phyloP scores from a whole-genome alignment of 306 rosid genomes.

The Coriaria nepalensis region DNA sequence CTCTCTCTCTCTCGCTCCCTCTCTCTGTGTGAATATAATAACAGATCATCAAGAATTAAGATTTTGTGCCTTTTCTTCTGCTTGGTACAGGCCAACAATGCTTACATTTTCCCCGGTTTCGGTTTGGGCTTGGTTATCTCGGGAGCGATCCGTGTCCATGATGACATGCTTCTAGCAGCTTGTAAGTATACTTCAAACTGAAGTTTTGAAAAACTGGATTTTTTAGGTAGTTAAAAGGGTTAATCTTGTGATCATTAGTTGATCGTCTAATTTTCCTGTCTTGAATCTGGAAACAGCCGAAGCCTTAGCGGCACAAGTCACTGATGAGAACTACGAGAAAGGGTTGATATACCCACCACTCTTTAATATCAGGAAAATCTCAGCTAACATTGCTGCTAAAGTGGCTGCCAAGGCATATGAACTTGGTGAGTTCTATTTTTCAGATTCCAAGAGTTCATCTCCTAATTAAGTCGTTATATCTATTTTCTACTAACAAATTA shows the following conservation, averaged over 20 bases:
- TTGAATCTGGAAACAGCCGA: slow-evolving; percentile 36
- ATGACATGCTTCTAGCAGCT: slow-evolving; percentile 90
- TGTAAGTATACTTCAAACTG: slow-evolving; percentile 39
- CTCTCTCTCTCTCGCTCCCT: neutral
- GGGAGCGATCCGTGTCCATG: slow-evolving; percentile 83
- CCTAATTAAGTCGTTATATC: neutral
- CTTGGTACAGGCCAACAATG: slow-evolving; percentile 69
- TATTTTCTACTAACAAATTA: neutral
- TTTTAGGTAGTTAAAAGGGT: slow-evolving; percentile 1
- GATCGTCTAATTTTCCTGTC: slow-evolving; percentile 3
- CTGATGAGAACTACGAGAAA: slow-evolving; percentile 38
- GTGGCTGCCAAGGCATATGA: slow-evolving; percentile 90
- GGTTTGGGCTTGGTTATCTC: slow-evolving; percentile 82
- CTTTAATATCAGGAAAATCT: slow-evolving; percentile 64
- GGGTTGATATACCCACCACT: slow-evolving; percentile 72
- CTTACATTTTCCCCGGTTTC: slow-evolving; percentile 83
- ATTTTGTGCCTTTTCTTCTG: slow-evolving; percentile 9
- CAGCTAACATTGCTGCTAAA: slow-evolving; percentile 68
- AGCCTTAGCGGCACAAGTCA: slow-evolving; percentile 58
- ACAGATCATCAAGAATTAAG: slow-evolving; percentile 1
- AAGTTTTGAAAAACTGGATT: neutral
- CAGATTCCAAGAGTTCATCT: neutral
- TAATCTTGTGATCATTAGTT: too few species aligned
- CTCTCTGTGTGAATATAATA: neutral
- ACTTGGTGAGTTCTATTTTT: slow-evolving; percentile 38